Evolutionary conservation across 2,329 filamentous ascomycete species (phyloP).

Genomic region (Cadophora sp.): DNA sequence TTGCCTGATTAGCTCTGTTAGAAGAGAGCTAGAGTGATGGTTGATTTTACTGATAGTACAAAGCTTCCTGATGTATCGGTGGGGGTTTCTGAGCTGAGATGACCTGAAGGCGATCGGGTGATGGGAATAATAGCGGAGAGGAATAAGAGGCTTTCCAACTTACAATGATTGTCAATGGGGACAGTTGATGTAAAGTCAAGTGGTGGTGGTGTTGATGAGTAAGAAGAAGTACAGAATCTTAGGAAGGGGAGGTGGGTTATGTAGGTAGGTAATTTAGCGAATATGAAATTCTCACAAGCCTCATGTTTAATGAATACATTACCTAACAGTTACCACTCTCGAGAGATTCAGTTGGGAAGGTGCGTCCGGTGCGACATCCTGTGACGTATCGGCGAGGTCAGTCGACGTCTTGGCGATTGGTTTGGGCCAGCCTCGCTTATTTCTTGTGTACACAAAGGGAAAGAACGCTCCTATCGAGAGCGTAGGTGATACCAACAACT

Average conservation of each 20-base stretch:
- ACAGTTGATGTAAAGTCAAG: too few relatives aligned
- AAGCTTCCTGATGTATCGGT: background rate
- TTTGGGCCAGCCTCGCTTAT: background rate
- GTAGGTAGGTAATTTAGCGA: background rate
- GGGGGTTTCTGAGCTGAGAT: background rate
- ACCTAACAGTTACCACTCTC: background rate
- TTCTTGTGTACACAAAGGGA: background rate
- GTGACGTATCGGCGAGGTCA: background rate
- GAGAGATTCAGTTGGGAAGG: background rate
- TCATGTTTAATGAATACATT: background rate
- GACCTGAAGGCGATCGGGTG: background rate
- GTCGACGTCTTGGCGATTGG: background rate
- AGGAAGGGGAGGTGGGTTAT: background rate
- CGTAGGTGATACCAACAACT: too few relatives aligned
- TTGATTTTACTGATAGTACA: background rate
- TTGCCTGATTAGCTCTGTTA: background rate
- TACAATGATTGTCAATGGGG: too few relatives aligned
- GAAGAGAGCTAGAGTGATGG: background rate
- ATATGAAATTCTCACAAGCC: background rate
- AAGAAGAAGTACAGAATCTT: background rate
- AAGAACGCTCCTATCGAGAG: background rate
- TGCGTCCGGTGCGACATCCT: background rate
- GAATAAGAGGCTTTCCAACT: too few relatives aligned
- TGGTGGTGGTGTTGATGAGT: background rate
- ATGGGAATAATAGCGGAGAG: background rate